Percentiles rank a stretch among this genome's conserved stretches.
phyloP scores from a whole-genome alignment of 177 flowering plant genomes.

The Vitis hybrid region DNA sequence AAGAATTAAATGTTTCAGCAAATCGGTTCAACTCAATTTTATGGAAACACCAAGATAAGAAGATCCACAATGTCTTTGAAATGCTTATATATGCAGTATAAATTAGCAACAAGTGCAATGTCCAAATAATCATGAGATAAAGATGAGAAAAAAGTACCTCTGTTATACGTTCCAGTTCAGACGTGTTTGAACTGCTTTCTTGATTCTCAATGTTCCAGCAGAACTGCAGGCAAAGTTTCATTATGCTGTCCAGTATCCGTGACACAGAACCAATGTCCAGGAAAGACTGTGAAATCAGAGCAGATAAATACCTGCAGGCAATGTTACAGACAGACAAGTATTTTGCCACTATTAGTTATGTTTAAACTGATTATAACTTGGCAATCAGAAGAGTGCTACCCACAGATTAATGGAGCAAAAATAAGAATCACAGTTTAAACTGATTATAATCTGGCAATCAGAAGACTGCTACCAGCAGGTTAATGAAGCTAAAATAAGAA shows the following conservation, averaged over 20 bases:
- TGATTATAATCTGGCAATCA: too few relatives aligned
- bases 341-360: background rate
- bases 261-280: slow-evolving; percentile 97
- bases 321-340: background rate
- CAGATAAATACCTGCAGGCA: slow-evolving; percentile 80
- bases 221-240: slow-evolving; percentile 92
- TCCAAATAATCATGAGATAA: background rate
- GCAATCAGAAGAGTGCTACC: too few relatives aligned
- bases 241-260: slow-evolving; percentile 90
- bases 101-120: background rate
- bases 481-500: too few relatives aligned
- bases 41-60: too few relatives aligned
- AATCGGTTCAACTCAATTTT: too few relatives aligned
- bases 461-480: too few relatives aligned
- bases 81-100: too few relatives aligned
- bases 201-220: slow-evolving; percentile 89
- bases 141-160: slow-evolving; percentile 52
- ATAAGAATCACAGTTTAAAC: too few relatives aligned
- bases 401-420: too few relatives aligned
- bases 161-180: slow-evolving; percentile 74
- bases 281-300: slow-evolving; percentile 95
- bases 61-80: too few relatives aligned
- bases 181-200: slow-evolving; percentile 51
- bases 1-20: too few relatives aligned
- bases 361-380: background rate